Evolutionary conservation across 768 basidiomycete genomes (phyloP).

Genomic region (Collybia sp.): DNA sequence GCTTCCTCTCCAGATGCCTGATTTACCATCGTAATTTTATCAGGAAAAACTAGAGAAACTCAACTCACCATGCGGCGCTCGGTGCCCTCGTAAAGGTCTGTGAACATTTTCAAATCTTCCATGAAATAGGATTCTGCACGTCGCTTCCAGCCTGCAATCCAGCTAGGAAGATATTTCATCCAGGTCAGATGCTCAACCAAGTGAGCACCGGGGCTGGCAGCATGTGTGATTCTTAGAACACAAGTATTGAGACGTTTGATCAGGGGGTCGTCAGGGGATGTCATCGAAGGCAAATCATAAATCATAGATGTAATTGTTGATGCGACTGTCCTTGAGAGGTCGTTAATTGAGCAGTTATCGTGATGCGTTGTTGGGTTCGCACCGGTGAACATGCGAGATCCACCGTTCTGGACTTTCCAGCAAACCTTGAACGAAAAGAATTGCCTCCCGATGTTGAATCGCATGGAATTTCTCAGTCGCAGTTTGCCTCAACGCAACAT

Average conservation of each 20-base stretch:
- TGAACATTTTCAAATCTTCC: slow-evolving; percentile 17
- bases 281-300: slow-evolving; percentile 11
- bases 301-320: slow-evolving; percentile 8
- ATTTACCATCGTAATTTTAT: not conserved
- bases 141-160: slow-evolving; percentile 23
- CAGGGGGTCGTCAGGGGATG: slow-evolving; percentile 7
- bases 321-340: slow-evolving; percentile 7
- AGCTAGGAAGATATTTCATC: slow-evolving; percentile 22
- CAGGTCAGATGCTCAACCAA: slow-evolving; percentile 28
- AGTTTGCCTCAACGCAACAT: not conserved
- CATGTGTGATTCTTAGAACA: slow-evolving; percentile 14
- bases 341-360: no score
- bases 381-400: not conserved
- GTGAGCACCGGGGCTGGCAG: slow-evolving; percentile 23
- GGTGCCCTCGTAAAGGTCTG: slow-evolving; percentile 10
- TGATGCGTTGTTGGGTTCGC: not conserved
- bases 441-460: not conserved
- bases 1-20: not conserved
- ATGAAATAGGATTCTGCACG: slow-evolving; percentile 15
- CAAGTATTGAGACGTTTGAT: slow-evolving; percentile 12
- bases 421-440: not conserved
- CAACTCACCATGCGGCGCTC: slow-evolving; percentile 5
- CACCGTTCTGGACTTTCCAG: not conserved
- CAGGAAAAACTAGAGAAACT: not conserved
- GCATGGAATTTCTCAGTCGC: not conserved